Conservation (phyloP, 2,329 filamentous ascomycete species). For the Pseudocercospora eumusae region DNA sequence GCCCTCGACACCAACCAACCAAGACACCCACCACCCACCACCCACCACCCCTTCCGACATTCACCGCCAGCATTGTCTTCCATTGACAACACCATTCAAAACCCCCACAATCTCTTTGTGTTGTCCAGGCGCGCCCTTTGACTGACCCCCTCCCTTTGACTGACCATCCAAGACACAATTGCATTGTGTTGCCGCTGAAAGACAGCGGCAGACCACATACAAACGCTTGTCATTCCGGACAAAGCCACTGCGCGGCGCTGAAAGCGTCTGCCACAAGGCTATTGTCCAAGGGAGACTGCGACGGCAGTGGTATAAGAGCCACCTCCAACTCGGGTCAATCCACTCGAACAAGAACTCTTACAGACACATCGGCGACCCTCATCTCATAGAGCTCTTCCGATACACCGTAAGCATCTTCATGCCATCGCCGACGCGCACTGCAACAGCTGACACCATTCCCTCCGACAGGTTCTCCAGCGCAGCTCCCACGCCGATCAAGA, state of each 20-base stretch:
- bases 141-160: not conserved
- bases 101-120: not conserved
- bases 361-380: not conserved
- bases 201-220: slow-evolving; percentile 14
- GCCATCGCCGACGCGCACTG: not conserved
- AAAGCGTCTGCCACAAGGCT: slow-evolving; percentile 16
- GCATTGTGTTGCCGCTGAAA: slow-evolving; percentile 15
- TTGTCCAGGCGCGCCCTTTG: not conserved
- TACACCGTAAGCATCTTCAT: not conserved
- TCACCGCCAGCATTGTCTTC: not conserved
- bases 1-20: not conserved
- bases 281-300: slow-evolving; percentile 17
- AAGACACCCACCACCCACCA: not conserved
- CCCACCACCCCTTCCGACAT: not conserved
- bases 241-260: slow-evolving; percentile 16
- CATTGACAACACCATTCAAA: not conserved
- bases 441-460: not conserved
- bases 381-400: not conserved
- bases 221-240: slow-evolving; percentile 16
- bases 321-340: not conserved
- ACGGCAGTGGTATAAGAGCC: slow-evolving; percentile 1
- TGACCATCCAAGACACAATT: not conserved
- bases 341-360: not conserved
- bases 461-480: not conserved
- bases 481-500: not conserved